A percentile compares a stretch with the other conserved stretches of the same genome.
These are phyloP conservation scores for Solanum microdontum DNA, from an alignment of 257 asterid genomes.

Conservation along the genomic window DNA sequence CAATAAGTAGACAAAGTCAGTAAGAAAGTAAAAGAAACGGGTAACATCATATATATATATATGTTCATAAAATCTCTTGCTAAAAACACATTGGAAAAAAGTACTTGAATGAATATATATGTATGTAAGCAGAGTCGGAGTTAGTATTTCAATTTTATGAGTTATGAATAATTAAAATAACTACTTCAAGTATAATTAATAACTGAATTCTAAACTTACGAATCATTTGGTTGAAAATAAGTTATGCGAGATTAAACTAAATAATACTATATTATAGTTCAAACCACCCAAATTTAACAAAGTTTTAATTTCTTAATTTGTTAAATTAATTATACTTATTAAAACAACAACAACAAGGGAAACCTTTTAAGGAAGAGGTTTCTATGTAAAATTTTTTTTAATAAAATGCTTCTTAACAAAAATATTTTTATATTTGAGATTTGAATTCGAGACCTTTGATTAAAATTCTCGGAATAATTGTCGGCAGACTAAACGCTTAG, in stretches of 20 bases:
- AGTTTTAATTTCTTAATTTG: too few relatives aligned
- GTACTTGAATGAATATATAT: not conserved
- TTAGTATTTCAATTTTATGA: too few relatives aligned
- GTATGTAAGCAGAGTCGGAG: fast-evolving
- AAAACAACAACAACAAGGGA: too few relatives aligned
- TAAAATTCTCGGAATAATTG: not conserved
- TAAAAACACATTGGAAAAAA: not conserved
- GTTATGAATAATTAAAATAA: too few relatives aligned
- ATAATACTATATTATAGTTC: too few relatives aligned
- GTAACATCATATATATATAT: not conserved
- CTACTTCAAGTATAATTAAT: too few relatives aligned
- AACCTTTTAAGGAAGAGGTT: too few relatives aligned
- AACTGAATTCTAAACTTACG: not conserved
- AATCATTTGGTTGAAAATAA: too few relatives aligned
- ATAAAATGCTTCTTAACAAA: not conserved
- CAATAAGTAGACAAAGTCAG: not conserved
- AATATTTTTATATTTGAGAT: fast-evolving
- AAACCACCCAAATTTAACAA: too few relatives aligned
- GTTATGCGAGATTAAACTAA: too few relatives aligned
- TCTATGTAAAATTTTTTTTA: too few relatives aligned
- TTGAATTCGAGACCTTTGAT: not conserved
- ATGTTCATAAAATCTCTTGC: not conserved
- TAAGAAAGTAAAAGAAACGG: not conserved
- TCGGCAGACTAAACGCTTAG: not conserved
- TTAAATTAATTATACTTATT: too few relatives aligned